phyloP scores from a whole-genome alignment of 768 basidiomycete species.

The Termitomyces sp. region DNA sequence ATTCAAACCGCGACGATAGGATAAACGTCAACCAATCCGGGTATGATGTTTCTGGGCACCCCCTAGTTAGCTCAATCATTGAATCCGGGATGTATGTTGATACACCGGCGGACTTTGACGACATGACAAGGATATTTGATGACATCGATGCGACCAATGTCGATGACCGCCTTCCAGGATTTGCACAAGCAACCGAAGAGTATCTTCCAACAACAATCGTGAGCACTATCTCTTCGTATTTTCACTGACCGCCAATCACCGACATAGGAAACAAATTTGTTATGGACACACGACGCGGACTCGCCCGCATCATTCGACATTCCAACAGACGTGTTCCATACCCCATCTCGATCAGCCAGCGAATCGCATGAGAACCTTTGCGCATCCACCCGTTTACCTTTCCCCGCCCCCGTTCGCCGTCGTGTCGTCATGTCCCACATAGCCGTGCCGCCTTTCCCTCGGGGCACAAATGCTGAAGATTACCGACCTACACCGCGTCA shows the following conservation, averaged over 20 bases:
- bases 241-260: not conserved
- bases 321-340: not conserved
- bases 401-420: not conserved
- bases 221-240: not conserved
- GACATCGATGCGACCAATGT: not conserved
- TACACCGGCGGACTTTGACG: not conserved
- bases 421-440: constrained; percentile 17
- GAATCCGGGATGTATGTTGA: not conserved
- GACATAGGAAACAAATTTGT: not conserved
- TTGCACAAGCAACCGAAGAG: not conserved
- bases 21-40: not conserved
- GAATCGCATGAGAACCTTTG: constrained; percentile 4
- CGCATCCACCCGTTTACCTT: not conserved
- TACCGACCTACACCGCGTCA: constrained; percentile 10
- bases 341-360: constrained; percentile 4
- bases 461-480: constrained; percentile 2
- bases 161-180: not conserved
- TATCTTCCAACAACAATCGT: not conserved
- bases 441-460: constrained; percentile 17
- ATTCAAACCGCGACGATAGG: not conserved
- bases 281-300: constrained; percentile 8
- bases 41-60: not conserved
- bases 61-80: not conserved
- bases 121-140: constrained; percentile 4
- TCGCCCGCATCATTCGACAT: constrained; percentile 1